These are phyloP conservation scores for Sphagnum magellanicum DNA, from an alignment of 228 moss, liverwort and hornwort genomes.

Conservation along the genomic window DNA sequence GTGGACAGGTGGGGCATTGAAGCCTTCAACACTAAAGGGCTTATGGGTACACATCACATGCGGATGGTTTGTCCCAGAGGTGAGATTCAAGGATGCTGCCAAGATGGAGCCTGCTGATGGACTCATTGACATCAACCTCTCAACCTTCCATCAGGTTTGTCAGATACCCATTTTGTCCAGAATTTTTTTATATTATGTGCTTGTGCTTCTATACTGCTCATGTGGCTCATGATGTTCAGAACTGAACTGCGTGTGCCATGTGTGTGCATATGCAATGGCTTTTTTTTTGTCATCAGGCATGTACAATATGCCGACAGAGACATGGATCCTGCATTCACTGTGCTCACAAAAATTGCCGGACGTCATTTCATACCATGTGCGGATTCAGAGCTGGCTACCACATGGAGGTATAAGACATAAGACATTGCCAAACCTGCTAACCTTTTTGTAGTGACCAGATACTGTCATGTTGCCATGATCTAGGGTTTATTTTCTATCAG, in stretches of 20 bases:
- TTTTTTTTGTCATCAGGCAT: slow-evolving; percentile 39
- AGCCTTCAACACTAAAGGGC: slow-evolving; percentile 66
- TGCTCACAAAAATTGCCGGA: slow-evolving; percentile 80
- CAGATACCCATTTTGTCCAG: background rate
- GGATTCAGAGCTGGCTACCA: slow-evolving; percentile 90
- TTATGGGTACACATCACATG: slow-evolving; percentile 98
- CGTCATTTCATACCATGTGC: slow-evolving; percentile 87
- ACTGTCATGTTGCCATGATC: background rate
- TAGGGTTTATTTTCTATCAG: too few relatives aligned
- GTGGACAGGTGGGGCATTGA: slow-evolving; percentile 80
- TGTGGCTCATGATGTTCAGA: too few relatives aligned
- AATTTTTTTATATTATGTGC: too few relatives aligned
- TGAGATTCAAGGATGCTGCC: slow-evolving; percentile 67
- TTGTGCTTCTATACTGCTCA: too few relatives aligned
- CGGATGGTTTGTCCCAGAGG: slow-evolving; percentile 95
- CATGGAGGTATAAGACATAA: slow-evolving; percentile 66
- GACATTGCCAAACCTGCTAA: background rate
- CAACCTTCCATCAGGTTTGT: slow-evolving; percentile 80
- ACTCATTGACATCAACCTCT: slow-evolving; percentile 69
- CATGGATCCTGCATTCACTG: slow-evolving; percentile 94
- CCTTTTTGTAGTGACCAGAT: background rate
- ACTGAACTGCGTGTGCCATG: background rate
- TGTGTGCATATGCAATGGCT: background rate
- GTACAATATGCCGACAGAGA: slow-evolving; percentile 82
- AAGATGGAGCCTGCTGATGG: slow-evolving; percentile 99